These are phyloP conservation scores for Fraxinus excelsior DNA, from an alignment of 257 asterid genomes.

Conservation along the genomic window DNA sequence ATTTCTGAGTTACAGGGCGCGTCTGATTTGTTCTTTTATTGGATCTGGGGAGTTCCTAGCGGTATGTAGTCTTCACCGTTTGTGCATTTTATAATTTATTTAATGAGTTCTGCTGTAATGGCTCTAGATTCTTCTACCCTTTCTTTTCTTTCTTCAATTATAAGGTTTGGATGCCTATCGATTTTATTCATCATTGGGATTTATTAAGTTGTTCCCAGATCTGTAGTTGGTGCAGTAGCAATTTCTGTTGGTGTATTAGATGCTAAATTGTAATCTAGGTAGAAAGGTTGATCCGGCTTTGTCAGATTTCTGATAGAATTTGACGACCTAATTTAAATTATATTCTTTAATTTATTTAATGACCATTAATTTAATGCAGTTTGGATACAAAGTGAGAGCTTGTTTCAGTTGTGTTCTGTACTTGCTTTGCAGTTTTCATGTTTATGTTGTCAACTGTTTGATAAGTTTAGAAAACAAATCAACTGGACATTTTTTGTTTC, in stretches of 20 bases:
- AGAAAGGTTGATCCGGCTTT: background rate
- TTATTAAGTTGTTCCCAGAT: slow-evolving; percentile 40
- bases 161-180: background rate
- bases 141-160: slow-evolving; percentile 5
- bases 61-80: slow-evolving; percentile 21
- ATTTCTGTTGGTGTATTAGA: slow-evolving; percentile 15
- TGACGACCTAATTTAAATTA: background rate
- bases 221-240: slow-evolving; percentile 33
- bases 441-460: background rate
- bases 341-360: slow-evolving; percentile 9
- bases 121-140: background rate
- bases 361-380: background rate
- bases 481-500: background rate
- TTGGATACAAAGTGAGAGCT: background rate
- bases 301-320: background rate
- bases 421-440: background rate
- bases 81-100: slow-evolving; percentile 3
- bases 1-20: slow-evolving; percentile 15
- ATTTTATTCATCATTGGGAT: slow-evolving; percentile 20
- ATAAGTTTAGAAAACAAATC: slow-evolving; percentile 3
- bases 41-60: slow-evolving; percentile 38
- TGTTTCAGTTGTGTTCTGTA: background rate
- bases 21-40: slow-evolving; percentile 6
- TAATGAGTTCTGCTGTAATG: slow-evolving; percentile 8
- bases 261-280: background rate